Conservation (phyloP, 2,329 filamentous ascomycete species). For the Neofusicoccum laricinum region DNA sequence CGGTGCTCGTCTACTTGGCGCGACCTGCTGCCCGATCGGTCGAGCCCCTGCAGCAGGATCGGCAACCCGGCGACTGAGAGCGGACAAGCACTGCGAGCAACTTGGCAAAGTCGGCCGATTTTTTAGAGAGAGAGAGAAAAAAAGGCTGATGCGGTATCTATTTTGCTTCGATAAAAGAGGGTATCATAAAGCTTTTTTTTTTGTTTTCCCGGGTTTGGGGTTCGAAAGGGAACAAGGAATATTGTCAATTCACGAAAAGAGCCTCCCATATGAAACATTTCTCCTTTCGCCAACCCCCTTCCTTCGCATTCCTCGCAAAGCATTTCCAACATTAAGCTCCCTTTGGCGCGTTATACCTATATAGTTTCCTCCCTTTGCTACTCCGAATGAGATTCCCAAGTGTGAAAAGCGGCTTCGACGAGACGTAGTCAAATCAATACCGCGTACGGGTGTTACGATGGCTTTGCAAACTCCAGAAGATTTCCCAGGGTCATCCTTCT, state of each 20-base stretch:
- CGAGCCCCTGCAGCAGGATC: neutral
- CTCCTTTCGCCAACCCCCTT: neutral
- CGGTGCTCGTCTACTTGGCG: neutral
- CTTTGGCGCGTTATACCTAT: constrained; percentile 6
- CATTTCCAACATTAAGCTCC: neutral
- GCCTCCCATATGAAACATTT: neutral
- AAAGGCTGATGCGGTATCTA: neutral
- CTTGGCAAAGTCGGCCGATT: too few species aligned
- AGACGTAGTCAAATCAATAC: too few species aligned
- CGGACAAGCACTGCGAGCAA: neutral
- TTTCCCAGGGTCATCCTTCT: neutral
- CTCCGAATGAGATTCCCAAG: neutral
- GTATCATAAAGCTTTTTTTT: neutral
- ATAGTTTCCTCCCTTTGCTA: neutral
- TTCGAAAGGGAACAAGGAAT: neutral
- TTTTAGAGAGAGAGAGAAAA: neutral
- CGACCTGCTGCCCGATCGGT: neutral
- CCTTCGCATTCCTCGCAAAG: too few species aligned
- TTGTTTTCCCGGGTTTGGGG: neutral
- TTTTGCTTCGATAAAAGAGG: neutral
- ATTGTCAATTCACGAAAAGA: neutral
- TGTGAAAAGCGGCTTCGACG: neutral
- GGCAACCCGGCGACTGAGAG: neutral
- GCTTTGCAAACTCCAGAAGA: neutral
- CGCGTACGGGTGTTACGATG: neutral